Conservation (phyloP, 1,284 basidiomycete genomes). For the Sanghuangporus weigelae region DNA sequence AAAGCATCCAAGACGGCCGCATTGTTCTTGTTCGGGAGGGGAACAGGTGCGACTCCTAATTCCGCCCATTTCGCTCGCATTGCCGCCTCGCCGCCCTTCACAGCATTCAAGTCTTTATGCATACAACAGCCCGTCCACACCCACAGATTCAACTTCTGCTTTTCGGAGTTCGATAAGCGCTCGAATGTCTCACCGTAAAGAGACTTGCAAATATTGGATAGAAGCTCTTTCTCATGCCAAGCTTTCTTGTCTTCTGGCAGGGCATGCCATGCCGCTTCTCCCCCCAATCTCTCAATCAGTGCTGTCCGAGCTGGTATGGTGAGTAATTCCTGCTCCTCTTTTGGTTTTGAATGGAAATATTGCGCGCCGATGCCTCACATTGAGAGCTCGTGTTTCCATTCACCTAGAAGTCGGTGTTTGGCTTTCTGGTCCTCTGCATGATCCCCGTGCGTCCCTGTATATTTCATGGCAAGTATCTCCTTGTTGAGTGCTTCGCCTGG, state of each 20-base stretch:
- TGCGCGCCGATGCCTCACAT: constrained; percentile 16
- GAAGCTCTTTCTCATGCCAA: constrained; percentile 7
- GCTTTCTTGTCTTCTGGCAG: constrained; percentile 12
- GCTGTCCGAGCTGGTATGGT: neutral
- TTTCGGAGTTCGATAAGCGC: constrained; percentile 14
- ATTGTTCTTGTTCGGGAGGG: neutral
- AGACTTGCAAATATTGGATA: neutral
- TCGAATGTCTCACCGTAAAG: constrained; percentile 20
- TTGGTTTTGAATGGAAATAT: neutral
- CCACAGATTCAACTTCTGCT: constrained; percentile 15
- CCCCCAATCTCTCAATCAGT: neutral
- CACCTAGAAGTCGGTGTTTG: constrained; percentile 10
- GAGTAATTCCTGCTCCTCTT: neutral
- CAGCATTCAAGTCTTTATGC: constrained; percentile 27
- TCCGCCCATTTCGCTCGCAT: neutral
- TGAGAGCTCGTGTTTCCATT: constrained; percentile 21
- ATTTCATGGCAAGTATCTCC: constrained; percentile 8
- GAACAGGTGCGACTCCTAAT: neutral
- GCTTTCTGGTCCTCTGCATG: constrained; percentile 16
- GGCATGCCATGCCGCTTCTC: constrained; percentile 16
- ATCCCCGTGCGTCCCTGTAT: neutral
- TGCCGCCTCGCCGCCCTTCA: constrained; percentile 20
- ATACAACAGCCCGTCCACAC: constrained; percentile 24
- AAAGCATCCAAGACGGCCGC: neutral
- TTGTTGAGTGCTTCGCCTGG: neutral